A percentile compares a stretch with the other conserved stretches of the same genome.
Conservation (phyloP, 225 moss, liverwort and hornwort species). For the Ulota crispa region DNA sequence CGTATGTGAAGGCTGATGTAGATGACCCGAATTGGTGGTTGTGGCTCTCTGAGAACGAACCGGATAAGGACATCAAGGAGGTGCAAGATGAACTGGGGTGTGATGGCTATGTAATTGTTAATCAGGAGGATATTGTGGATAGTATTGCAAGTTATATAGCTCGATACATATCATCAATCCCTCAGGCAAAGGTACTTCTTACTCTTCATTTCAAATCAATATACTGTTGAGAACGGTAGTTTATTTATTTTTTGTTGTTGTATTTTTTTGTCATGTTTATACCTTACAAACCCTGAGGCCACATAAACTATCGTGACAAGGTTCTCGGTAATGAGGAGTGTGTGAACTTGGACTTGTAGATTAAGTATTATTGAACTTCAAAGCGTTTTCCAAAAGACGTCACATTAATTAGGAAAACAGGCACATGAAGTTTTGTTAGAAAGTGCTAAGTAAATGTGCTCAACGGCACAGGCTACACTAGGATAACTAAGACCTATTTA, state of each 20-base stretch:
- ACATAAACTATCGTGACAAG: neutral
- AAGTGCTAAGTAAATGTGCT: neutral
- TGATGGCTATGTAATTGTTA: slow-evolving; percentile 89
- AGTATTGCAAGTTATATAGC: slow-evolving; percentile 93
- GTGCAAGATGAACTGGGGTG: slow-evolving; percentile 78
- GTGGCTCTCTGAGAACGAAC: slow-evolving; percentile 76
- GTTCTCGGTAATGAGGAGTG: neutral
- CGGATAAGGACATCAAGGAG: slow-evolving; percentile 55
- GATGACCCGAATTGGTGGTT: slow-evolving; percentile 93
- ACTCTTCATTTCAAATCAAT: neutral
- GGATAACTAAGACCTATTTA: neutral
- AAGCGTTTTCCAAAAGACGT: neutral
- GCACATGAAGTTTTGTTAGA: neutral
- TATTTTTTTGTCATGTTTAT: neutral
- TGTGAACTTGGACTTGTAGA: neutral
- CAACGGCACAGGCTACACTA: neutral
- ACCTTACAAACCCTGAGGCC: neutral
- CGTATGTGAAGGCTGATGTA: slow-evolving; percentile 51
- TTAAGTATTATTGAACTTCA: neutral
- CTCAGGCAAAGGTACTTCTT: slow-evolving; percentile 78
- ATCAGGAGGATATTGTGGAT: slow-evolving; percentile 94
- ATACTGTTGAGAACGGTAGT: neutral
- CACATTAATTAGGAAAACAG: neutral
- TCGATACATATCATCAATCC: slow-evolving; percentile 81
- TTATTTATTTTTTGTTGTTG: neutral